phyloP scores from a whole-genome alignment of 2,329 filamentous ascomycete genomes.

The Colletotrichum gloeosporioides region DNA sequence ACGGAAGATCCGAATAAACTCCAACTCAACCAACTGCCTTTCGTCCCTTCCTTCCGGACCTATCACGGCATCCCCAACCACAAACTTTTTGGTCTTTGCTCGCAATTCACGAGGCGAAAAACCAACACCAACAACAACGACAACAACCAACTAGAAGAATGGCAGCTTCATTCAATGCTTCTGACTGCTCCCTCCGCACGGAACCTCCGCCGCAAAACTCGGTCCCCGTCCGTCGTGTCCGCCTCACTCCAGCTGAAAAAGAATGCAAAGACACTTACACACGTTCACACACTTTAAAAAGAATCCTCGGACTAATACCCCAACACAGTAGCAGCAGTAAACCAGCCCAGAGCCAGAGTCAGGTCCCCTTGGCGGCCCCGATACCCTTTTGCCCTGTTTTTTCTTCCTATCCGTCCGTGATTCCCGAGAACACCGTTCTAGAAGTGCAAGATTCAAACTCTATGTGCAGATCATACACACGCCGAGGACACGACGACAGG shows the following conservation, averaged over 20 bases:
- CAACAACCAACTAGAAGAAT: background rate
- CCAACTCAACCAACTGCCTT: background rate
- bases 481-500: background rate
- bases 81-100: background rate
- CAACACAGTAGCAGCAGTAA: background rate
- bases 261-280: background rate
- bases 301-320: background rate
- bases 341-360: background rate
- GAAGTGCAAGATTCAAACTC: slow-evolving; percentile 3
- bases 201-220: background rate
- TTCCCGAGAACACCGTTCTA: slow-evolving; percentile 6
- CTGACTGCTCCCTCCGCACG: background rate
- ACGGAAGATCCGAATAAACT: background rate
- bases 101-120: background rate
- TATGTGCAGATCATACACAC: background rate
- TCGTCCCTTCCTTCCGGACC: background rate
- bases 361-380: background rate
- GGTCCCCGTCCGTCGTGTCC: background rate
- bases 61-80: background rate
- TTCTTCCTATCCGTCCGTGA: background rate
- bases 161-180: background rate
- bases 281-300: background rate
- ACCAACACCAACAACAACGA: no score
- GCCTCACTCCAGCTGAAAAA: background rate
- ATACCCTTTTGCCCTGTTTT: background rate